These are phyloP conservation scores for Barnettozyma vustinii DNA, from an alignment of 805 yeast genomes.

Conservation along the genomic window DNA sequence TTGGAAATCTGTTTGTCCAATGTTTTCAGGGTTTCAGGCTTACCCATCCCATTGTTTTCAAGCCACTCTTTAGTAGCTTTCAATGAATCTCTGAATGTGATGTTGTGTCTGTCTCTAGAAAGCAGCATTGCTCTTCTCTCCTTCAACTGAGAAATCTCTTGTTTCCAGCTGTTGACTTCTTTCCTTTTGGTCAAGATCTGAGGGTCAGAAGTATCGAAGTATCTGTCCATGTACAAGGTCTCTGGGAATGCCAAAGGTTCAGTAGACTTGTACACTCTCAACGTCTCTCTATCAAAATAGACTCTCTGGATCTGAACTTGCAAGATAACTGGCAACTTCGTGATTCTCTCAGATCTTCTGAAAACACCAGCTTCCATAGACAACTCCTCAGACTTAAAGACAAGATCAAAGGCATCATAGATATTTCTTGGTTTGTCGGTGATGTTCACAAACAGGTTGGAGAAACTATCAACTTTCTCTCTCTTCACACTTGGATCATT, in stretches of 20 bases:
- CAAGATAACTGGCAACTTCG: conserved; percentile 69
- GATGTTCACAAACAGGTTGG: conserved; percentile 77
- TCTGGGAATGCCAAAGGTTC: conserved; percentile 81
- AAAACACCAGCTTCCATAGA: conserved; percentile 65
- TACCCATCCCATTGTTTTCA: conserved; percentile 34
- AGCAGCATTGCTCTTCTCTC: conserved; percentile 38
- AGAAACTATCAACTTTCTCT: conserved; percentile 65
- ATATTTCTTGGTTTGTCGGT: conserved; percentile 84
- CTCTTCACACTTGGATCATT: conserved; percentile 33
- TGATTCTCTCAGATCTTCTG: conserved; percentile 65
- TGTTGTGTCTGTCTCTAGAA: conserved; percentile 43
- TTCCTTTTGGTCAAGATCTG: conserved; percentile 46
- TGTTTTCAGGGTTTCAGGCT: conserved; percentile 41
- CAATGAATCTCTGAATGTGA: conserved; percentile 46
- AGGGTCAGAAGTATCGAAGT: conserved; percentile 61
- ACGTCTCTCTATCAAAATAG: conserved; percentile 69
- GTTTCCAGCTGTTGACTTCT: conserved; percentile 57
- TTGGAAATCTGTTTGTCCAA: conserved; percentile 41
- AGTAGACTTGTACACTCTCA: conserved; percentile 74
- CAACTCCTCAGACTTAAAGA: conserved; percentile 66
- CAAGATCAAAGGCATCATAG: conserved; percentile 85
- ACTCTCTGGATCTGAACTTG: conserved; percentile 95
- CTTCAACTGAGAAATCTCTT: conserved; percentile 40
- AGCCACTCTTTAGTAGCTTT: conserved; percentile 54
- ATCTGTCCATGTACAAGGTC: conserved; percentile 79